Evolutionary conservation across 495 filamentous ascomycete genomes (phyloP), one percentile per base, ranked within the genome.

Genomic region (Hypoxylon trugodes): DNA sequence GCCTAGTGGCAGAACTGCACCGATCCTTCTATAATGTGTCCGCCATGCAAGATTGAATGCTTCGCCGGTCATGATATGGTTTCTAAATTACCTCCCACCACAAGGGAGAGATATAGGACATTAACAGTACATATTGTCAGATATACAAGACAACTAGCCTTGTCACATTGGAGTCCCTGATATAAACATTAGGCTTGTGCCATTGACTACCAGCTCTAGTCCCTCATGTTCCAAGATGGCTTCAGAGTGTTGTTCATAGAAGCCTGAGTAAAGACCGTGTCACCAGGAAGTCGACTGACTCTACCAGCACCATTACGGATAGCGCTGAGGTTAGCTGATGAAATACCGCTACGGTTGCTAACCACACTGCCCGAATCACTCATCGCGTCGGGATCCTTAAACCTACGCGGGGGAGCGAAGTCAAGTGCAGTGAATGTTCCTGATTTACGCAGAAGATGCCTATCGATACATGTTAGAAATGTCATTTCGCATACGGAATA

Each of bases 291-390:
- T 13, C 89, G 86, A 70, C 92, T 96, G 61, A 98, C 86, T 32
- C 94, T 90, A 61, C 97, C 96, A 40, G 93, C 93, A 64, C 96
- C 95, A 59, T 78, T 84, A 68, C 94, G 91, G 69, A 98, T 89
- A 59, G 91, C 93, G 45, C 87, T 80, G 36, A 87, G 75, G 61
- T 93, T 89, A 10, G 81, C 69, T 9, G 82, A 78, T 1, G 91
- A 94, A 54, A 97, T 87, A 19, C 89, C 93, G 57, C 88, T 92
- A 2, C 83, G 82, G 76, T 88, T 91, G 77, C 91, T 96, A 67
- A 90, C 89, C 66, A 97, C 92, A 69, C 91, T 96, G 56, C 94
- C 95, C 0, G 92, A 84, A 61, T 98, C 95, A 68, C 92, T 97
- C 66, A 78, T 77, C 50, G 75, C 78, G 46, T 92, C 91, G 45